Evolutionary conservation across 148 eudicot species (phyloP), one percentile per base, ranked within the genome.

Genomic region (Spergularia bocconei): DNA sequence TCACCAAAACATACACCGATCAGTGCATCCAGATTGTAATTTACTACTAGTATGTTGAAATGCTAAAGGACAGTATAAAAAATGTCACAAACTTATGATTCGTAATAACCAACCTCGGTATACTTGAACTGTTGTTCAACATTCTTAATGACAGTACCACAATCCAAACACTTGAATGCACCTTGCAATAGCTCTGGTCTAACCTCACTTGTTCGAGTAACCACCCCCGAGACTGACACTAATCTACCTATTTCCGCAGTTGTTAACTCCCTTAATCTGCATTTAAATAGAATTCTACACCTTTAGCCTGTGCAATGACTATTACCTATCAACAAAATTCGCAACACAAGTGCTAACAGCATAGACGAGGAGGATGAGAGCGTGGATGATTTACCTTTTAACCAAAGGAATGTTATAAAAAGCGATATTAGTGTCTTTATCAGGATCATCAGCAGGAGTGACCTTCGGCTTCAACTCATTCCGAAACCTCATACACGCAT

Each of bases 71-170:
- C 36, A 29, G 36, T 3, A 2, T 29, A 29, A 29, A 29, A 29
- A 29, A 29, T 29, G 36, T 1, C 36, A 29, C 36, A 29, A 29
- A 29, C 36, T 29, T 29, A 29, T 2, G 4, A 29, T 29, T 3
- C 36, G 4, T 2, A 29, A 3, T 29, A 4, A 74, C 84, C 15
- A 78, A 95, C 99, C 99, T 95, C 99, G 5, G 98, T 88, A 78
- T 92, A 95, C 82, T 95, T 95, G 84, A 91, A 95, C 71, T 95
- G 99, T 70, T 95, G 98, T 41, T 92, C 98, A 55, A 95, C 97
- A 84, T 87, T 85, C 87, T 89, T 92, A 57, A 87, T 76, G 10
- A 95, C 84, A 10, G 82, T 82, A 21, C 92, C 93, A 65, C 99
- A 95, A 4, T 92, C 97, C 81, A 90, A 84, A 78, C 99, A 95